phyloP scores from a whole-genome alignment of 164 flowering plant genomes.

The Hamamelis virginiana region DNA sequence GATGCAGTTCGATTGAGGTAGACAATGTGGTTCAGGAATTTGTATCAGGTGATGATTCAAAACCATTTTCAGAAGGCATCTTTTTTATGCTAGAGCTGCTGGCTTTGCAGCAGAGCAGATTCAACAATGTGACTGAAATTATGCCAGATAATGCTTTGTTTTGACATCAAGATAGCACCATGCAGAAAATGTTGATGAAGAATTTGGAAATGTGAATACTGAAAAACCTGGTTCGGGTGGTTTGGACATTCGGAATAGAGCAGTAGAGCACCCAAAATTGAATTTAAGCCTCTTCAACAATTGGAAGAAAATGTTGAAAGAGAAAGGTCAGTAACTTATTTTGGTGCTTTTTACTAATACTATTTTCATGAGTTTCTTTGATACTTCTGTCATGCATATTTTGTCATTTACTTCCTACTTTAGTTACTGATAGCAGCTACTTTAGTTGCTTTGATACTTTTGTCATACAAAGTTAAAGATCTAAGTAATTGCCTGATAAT shows the following conservation, averaged over 20 bases:
- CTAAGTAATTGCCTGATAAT: too few species aligned
- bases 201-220: constrained; percentile 28
- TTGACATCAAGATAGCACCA: background rate
- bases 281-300: constrained; percentile 58
- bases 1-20: constrained; percentile 51
- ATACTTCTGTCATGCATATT: too few species aligned
- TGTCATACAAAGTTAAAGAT: too few species aligned
- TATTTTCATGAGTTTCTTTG: background rate
- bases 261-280: constrained; percentile 68
- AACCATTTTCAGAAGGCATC: constrained; percentile 33
- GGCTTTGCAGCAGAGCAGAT: constrained; percentile 24
- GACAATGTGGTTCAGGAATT: constrained; percentile 42
- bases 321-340: constrained; percentile 52
- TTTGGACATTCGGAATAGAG: constrained; percentile 40
- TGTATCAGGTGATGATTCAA: constrained; percentile 46
- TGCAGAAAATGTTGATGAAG: constrained; percentile 13
- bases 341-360: background rate
- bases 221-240: constrained; percentile 42
- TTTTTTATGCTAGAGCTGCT: constrained; percentile 35
- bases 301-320: constrained; percentile 40
- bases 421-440: too few species aligned
- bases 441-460: too few species aligned
- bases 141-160: constrained; percentile 3
- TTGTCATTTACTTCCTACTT: background rate
- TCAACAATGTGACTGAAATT: background rate